These are phyloP conservation scores for Zelopaecilomyces penicillatus DNA, from an alignment of 2,329 filamentous ascomycete species.

Conservation along the genomic window DNA sequence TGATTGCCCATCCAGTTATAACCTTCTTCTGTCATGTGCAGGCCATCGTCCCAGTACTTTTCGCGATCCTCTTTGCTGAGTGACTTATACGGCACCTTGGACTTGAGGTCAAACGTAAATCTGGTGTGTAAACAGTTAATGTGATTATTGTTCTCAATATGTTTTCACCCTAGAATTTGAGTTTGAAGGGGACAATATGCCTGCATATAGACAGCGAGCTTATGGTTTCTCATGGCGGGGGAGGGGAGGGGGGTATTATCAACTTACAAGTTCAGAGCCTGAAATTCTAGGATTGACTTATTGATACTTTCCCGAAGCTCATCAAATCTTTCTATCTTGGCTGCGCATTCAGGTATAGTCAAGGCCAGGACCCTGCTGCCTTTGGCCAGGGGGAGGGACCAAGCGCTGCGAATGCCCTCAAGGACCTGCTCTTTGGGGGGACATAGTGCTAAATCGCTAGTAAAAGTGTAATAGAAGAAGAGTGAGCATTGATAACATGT, in stretches of 20 bases:
- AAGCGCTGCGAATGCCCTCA: constrained; percentile 36
- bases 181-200: no score
- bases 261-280: constrained; percentile 44
- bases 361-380: constrained; percentile 52
- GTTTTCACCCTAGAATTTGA: no score
- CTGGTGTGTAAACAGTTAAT: no score
- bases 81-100: constrained; percentile 44
- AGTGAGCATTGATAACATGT: no score
- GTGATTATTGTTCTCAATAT: no score
- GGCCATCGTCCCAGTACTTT: constrained; percentile 51
- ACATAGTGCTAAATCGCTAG: no score
- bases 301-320: constrained; percentile 41
- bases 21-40: constrained; percentile 50
- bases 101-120: constrained; percentile 43
- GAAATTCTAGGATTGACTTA: constrained; percentile 39
- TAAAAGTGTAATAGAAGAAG: no score
- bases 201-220: no score
- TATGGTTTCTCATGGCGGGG: neutral
- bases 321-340: constrained; percentile 20
- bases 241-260: neutral
- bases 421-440: no score
- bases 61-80: constrained; percentile 37
- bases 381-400: constrained; percentile 39
- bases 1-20: constrained; percentile 55
- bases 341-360: constrained; percentile 49